Percentiles rank a stretch among this genome's conserved stretches.
Evolutionary conservation across 352 stramenopile genomes (phyloP).

Genomic region (Phytophthora colocasiae): DNA sequence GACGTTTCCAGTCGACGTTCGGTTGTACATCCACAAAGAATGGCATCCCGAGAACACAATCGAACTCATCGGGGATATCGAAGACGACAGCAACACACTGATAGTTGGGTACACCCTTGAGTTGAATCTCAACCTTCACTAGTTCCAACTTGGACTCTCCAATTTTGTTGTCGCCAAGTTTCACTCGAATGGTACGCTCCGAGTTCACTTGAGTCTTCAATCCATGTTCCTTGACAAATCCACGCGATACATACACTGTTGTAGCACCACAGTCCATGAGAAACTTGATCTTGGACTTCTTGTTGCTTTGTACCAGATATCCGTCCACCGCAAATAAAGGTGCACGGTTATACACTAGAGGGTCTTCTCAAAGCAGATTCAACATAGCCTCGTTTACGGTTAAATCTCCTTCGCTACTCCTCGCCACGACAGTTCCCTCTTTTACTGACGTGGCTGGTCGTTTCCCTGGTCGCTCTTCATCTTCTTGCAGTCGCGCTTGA

Average conservation of each 20-base stretch:
- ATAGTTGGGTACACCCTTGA: not conserved
- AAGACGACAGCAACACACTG: conserved; percentile 17
- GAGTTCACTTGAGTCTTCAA: conserved; percentile 8
- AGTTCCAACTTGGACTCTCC: conserved; percentile 10
- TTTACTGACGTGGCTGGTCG: too few relatives aligned
- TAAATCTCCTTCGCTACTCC: too few relatives aligned
- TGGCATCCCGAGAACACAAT: conserved; percentile 12
- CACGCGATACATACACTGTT: conserved; percentile 9
- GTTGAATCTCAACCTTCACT: conserved; percentile 5
- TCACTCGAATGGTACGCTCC: conserved; percentile 7
- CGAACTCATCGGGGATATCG: conserved; percentile 17
- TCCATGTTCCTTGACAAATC: too few relatives aligned
- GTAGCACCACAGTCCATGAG: conserved; percentile 23
- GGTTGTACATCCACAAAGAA: conserved; percentile 25
- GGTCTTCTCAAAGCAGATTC: too few relatives aligned
- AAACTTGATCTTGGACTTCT: too few relatives aligned
- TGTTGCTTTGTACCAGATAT: too few relatives aligned
- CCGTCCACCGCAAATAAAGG: too few relatives aligned
- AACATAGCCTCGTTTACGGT: too few relatives aligned
- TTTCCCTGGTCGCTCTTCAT: too few relatives aligned
- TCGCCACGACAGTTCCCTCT: too few relatives aligned
- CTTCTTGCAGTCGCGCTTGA: too few relatives aligned
- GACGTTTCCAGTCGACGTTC: conserved; percentile 13
- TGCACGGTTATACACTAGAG: too few relatives aligned
- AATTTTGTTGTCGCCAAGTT: conserved; percentile 26